Evolutionary conservation across 2,329 filamentous ascomycete species (phyloP), one percentile per base, ranked within the genome.

Genomic region (Ceratocystis variospora): DNA sequence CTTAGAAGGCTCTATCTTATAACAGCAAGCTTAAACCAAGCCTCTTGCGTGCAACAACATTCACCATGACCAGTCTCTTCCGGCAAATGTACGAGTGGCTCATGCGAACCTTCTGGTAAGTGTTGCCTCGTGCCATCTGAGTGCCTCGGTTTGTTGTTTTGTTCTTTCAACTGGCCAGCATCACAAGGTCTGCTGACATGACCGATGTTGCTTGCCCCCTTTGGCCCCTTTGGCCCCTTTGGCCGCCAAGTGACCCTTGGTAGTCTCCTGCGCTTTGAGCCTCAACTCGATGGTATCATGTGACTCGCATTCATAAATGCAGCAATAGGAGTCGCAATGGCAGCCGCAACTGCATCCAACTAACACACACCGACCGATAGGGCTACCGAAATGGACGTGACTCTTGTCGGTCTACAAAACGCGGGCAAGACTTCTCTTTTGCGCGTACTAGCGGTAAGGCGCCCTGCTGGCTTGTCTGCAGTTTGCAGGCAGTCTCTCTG

Each of bases 311-410:
- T 22, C 12, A 15, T 53, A 10, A 19, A 15, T 15, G 28, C 25
- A 53, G 17, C 17, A n/a, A n/a, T 10, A n/a, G n/a, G 46, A n/a
- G 46, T 48, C 8, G 17, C 19, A 48, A 22, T 53, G 15, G 8
- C 48, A 25, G 25, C 48, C 28, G 6, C 48, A 53, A 37, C 44
- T 3, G 12, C 37, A 41, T 41, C 37, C 37, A 41, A 63, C 66
- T 68, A 57, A 68, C 62, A 31, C 15, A 45, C 19, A 17, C 25
- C 19, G n/a, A 8, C 53, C 63, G 67, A 69, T 70, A 96, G 93
- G 94, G 91, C 93, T 71, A 96, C 92, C 71, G 94, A 99, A 80
- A 96, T 99, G 92, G 94, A 99, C 78, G 93, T 99, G 75, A 97
- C 94, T 71, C 96, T 99, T 88, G 93, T 99, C 75, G 94, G 94